These are phyloP conservation scores for Aschersonia sp. DNA, from an alignment of 2,329 filamentous ascomycete genomes.

Conservation along the genomic window DNA sequence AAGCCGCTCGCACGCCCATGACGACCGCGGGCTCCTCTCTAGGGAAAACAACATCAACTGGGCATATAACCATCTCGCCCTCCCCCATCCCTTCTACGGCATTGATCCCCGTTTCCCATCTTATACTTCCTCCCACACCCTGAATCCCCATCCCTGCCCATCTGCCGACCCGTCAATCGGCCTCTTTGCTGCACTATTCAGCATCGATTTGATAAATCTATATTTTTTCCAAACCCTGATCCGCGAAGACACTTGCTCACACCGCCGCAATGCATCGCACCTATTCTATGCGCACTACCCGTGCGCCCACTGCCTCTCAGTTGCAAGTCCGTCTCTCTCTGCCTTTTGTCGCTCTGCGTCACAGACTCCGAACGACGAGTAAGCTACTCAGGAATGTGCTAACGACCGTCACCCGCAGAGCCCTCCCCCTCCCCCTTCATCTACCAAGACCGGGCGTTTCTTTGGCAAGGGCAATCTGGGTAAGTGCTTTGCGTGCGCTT, in stretches of 20 bases:
- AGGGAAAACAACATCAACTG: background rate
- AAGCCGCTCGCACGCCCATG: conserved; percentile 2
- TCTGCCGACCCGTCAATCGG: background rate
- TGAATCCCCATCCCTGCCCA: background rate
- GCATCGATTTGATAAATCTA: too few species aligned
- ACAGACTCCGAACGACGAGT: too few species aligned
- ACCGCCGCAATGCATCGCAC: conserved; percentile 74
- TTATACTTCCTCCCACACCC: conserved; percentile 1
- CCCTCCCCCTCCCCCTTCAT: conserved; percentile 80
- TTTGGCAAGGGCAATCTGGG: conserved; percentile 78
- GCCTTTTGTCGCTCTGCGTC: background rate
- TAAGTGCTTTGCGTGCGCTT: conserved; percentile 29
- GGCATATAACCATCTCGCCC: conserved; percentile 7
- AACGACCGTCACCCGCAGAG: conserved; percentile 40
- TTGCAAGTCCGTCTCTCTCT: conserved; percentile 33
- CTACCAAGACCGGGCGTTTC: conserved; percentile 79
- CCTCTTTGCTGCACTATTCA: too few species aligned
- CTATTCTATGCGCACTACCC: conserved; percentile 95
- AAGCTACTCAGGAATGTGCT: too few species aligned
- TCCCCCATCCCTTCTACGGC: background rate
- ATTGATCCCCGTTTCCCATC: background rate
- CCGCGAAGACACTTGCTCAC: background rate
- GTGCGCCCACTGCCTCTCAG: conserved; percentile 84
- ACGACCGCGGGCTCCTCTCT: conserved; percentile 2
- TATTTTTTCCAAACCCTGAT: too few species aligned